These are phyloP conservation scores for Vitellaria paradoxa DNA, from an alignment of 179 eudicot genomes.

Conservation along the genomic window DNA sequence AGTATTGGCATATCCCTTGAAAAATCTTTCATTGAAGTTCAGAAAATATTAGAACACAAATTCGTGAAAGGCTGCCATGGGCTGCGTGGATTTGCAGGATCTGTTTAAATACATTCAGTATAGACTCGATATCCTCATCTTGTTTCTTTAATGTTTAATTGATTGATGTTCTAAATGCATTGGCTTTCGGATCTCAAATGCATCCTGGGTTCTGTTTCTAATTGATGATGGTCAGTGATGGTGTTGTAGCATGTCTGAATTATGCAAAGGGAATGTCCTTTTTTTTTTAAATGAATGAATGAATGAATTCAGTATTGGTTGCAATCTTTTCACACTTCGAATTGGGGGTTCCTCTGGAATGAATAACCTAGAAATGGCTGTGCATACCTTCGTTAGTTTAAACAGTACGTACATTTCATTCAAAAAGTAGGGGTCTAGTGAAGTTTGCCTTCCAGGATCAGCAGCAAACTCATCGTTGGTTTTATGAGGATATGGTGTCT, in stretches of 20 bases:
- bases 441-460: too few species aligned
- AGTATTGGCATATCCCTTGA: background rate
- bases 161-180: background rate
- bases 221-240: background rate
- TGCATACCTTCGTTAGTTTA: too few species aligned
- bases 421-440: too few species aligned
- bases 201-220: background rate
- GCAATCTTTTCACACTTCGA: too few species aligned
- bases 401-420: too few species aligned
- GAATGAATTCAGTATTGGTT: too few species aligned
- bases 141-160: background rate
- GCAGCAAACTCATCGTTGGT: too few species aligned
- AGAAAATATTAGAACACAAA: background rate
- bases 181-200: background rate
- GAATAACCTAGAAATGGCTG: too few species aligned
- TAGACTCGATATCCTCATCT: background rate
- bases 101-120: background rate
- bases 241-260: too few species aligned
- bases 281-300: too few species aligned
- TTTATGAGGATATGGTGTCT: too few species aligned
- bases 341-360: too few species aligned
- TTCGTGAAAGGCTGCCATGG: background rate
- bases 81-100: background rate
- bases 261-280: background rate
- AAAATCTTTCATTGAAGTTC: background rate